These are phyloP conservation scores for Senna siamea DNA, from an alignment of 306 rosid genomes.

Conservation along the genomic window DNA sequence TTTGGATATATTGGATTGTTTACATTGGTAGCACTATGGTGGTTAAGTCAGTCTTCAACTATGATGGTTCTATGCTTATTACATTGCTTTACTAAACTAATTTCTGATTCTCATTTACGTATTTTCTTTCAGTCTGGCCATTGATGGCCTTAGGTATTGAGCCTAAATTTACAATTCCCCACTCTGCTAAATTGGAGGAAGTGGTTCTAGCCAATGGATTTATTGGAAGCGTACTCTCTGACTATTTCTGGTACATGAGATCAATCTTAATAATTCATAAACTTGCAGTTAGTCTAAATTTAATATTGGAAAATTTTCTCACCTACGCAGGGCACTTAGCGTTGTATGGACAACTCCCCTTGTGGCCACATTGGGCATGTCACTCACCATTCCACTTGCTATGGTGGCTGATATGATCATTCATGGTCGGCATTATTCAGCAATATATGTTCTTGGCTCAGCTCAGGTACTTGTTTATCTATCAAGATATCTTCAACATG, in stretches of 20 bases:
- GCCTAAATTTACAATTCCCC: constrained; percentile 86
- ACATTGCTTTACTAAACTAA: constrained; percentile 2
- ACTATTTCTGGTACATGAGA: constrained; percentile 76
- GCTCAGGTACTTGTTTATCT: constrained; percentile 59
- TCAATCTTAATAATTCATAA: constrained; percentile 17
- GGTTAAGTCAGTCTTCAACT: constrained; percentile 66
- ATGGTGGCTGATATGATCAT: constrained; percentile 93
- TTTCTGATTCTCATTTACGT: constrained; percentile 25
- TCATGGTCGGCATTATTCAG: constrained; percentile 93
- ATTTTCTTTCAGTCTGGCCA: constrained; percentile 71
- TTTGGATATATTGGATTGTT: constrained; percentile 91
- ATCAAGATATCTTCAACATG: constrained; percentile 6
- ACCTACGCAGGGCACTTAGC: constrained; percentile 73
- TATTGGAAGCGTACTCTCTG: constrained; percentile 86
- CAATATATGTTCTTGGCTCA: constrained; percentile 82
- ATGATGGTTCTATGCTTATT: constrained; percentile 18
- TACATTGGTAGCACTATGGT: constrained; percentile 82
- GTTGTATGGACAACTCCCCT: constrained; percentile 96
- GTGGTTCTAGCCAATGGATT: constrained; percentile 86
- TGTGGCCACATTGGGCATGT: constrained; percentile 95
- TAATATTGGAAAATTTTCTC: constrained; percentile 28
- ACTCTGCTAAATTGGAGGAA: constrained; percentile 77
- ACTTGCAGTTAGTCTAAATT: constrained; percentile 21
- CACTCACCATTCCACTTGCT: constrained; percentile 92
- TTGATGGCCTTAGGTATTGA: constrained; percentile 86